These are phyloP conservation scores for Coniosporium apollinis DNA, from an alignment of 495 filamentous ascomycete species.

Conservation along the genomic window DNA sequence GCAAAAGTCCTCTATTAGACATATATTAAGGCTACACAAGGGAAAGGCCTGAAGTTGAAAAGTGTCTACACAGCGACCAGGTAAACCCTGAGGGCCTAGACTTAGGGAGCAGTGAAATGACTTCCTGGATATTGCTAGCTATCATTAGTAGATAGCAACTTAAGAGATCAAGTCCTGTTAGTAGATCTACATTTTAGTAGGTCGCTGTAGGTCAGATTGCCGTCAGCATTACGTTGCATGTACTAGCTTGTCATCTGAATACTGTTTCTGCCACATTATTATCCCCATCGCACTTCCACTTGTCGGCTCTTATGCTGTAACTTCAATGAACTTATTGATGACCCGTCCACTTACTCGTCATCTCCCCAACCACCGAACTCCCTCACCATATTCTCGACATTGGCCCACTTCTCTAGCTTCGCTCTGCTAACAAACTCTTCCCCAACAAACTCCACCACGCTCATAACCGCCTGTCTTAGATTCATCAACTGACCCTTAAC, in stretches of 20 bases:
- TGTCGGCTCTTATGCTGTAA: not conserved
- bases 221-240: not conserved
- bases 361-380: not conserved
- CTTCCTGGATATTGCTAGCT: too few species aligned
- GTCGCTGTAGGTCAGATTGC: not conserved
- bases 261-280: not conserved
- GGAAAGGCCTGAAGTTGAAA: too few species aligned
- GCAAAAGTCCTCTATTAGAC: too few species aligned
- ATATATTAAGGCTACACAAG: too few species aligned
- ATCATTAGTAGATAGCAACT: too few species aligned
- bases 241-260: not conserved
- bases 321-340: not conserved
- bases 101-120: too few species aligned
- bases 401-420: not conserved
- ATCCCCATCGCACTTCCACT: not conserved
- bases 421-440: not conserved
- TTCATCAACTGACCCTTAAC: not conserved
- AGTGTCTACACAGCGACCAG: too few species aligned
- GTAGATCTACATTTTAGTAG: not conserved
- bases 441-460: conserved; percentile 1
- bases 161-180: too few species aligned
- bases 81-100: too few species aligned
- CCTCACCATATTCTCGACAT: not conserved
- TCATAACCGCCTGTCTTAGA: not conserved
- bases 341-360: not conserved